Evolutionary conservation across 192 early-diverging fungal genomes (phyloP).

Genomic region (Linnemannia zychae): DNA sequence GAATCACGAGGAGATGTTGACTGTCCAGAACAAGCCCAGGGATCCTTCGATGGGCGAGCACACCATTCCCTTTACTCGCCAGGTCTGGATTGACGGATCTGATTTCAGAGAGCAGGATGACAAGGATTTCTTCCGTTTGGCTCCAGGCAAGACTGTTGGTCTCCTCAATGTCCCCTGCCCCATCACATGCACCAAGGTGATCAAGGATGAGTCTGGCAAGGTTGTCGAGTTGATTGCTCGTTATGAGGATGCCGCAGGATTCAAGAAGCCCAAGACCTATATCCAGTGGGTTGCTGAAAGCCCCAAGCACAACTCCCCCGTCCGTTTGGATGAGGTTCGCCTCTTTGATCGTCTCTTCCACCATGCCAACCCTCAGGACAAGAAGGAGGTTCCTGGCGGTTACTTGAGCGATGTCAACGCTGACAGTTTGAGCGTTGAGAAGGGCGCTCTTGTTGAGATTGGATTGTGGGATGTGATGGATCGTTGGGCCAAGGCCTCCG

Average conservation of each 20-base stretch:
- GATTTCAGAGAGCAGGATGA: slow-evolving; percentile 97
- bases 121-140: slow-evolving; percentile 96
- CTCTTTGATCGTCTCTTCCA: slow-evolving; percentile 91
- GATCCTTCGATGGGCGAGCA: slow-evolving; percentile 90
- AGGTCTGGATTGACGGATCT: slow-evolving; percentile 94
- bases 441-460: slow-evolving; percentile 84
- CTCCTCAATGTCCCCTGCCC: slow-evolving; percentile 88
- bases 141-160: slow-evolving; percentile 95
- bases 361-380: slow-evolving; percentile 88
- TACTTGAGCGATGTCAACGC: slow-evolving; percentile 92
- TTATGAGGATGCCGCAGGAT: slow-evolving; percentile 78
- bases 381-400: slow-evolving; percentile 86
- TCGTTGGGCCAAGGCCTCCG: slow-evolving; percentile 66
- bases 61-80: slow-evolving; percentile 89
- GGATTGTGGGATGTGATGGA: slow-evolving; percentile 81
- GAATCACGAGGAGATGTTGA: slow-evolving; percentile 82
- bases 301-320: slow-evolving; percentile 84
- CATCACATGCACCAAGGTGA: slow-evolving; percentile 87
- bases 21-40: slow-evolving; percentile 91
- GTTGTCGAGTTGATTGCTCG: slow-evolving; percentile 85
- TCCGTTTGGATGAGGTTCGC: slow-evolving; percentile 85
- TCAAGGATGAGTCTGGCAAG: slow-evolving; percentile 84
- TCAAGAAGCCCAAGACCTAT: slow-evolving; percentile 94
- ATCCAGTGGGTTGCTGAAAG: slow-evolving; percentile 99
- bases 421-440: slow-evolving; percentile 77